These are phyloP conservation scores for Fusarium mundagurra DNA, from an alignment of 2,329 filamentous ascomycete genomes.

Conservation along the genomic window DNA sequence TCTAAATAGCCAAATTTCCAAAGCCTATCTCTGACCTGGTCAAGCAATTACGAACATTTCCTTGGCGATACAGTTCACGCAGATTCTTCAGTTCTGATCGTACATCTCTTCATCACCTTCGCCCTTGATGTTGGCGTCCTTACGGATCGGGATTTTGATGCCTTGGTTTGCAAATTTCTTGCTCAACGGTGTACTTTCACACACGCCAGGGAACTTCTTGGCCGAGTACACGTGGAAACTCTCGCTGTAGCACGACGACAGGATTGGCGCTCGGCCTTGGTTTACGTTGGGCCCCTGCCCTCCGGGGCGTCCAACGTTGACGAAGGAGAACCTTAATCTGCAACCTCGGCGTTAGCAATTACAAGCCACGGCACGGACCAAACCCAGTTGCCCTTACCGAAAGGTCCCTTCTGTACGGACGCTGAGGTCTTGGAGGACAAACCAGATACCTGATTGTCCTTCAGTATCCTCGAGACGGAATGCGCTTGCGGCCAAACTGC, in stretches of 20 bases:
- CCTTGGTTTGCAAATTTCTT: conserved; percentile 94
- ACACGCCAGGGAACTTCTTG: conserved; percentile 98
- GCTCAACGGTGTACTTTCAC: conserved; percentile 90
- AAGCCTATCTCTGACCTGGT: neutral
- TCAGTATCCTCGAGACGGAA: conserved; percentile 82
- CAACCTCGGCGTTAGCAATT: conserved; percentile 27
- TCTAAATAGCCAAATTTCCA: neutral
- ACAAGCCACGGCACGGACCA: neutral
- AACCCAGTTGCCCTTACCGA: conserved; percentile 64
- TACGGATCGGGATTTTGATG: conserved; percentile 95
- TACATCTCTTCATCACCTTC: conserved; percentile 63
- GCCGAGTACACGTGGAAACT: conserved; percentile 94
- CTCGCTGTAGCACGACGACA: conserved; percentile 87
- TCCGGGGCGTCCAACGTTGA: conserved; percentile 75
- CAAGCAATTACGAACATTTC: neutral
- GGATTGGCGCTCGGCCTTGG: conserved; percentile 79
- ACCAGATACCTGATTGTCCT: conserved; percentile 92
- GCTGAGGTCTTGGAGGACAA: conserved; percentile 93
- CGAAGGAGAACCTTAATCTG: conserved; percentile 77
- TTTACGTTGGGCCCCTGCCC: conserved; percentile 65
- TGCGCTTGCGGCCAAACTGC: conserved; percentile 88
- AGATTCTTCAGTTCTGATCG: conserved; percentile 36
- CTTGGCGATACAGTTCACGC: neutral
- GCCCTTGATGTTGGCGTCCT: conserved; percentile 73
- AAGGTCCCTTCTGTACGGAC: conserved; percentile 93